Evolutionary conservation across 2,329 filamentous ascomycete genomes (phyloP).

Genomic region (Huntiella omanensis): DNA sequence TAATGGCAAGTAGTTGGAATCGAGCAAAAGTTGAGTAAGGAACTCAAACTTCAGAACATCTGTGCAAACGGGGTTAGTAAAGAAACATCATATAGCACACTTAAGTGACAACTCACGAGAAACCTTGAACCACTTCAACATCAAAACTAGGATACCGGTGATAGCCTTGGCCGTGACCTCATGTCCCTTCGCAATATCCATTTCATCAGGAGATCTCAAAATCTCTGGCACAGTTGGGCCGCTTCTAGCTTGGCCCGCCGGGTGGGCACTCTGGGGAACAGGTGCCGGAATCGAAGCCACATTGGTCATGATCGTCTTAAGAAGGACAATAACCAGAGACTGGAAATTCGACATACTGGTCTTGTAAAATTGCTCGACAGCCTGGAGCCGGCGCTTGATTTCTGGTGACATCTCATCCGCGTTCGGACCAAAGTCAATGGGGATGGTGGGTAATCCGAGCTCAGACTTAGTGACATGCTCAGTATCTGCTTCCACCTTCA

Average conservation of each 20-base stretch:
- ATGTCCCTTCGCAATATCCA: constrained; percentile 62
- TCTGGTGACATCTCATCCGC: constrained; percentile 29
- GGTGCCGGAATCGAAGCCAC: constrained; percentile 49
- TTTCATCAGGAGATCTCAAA: constrained; percentile 41
- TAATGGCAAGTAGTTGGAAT: constrained; percentile 86
- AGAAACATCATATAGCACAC: not conserved
- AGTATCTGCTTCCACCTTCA: constrained; percentile 16
- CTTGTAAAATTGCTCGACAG: constrained; percentile 74
- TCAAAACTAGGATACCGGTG: constrained; percentile 68
- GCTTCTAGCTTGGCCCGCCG: constrained; percentile 18
- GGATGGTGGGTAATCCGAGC: constrained; percentile 11
- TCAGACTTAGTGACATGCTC: constrained; percentile 16
- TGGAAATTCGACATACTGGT: constrained; percentile 70
- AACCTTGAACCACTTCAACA: constrained; percentile 91
- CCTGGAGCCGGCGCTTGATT: constrained; percentile 44
- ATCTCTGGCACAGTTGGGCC: constrained; percentile 22
- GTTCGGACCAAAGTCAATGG: constrained; percentile 27
- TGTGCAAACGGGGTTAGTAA: constrained; percentile 20
- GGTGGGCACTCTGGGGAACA: constrained; percentile 10
- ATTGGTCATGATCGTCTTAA: constrained; percentile 74
- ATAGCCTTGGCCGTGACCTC: constrained; percentile 86
- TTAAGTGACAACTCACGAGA: constrained; percentile 48
- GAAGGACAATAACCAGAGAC: constrained; percentile 77
- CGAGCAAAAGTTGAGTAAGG: constrained; percentile 75
- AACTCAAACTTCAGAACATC: constrained; percentile 94